Percentiles rank a stretch among this genome's conserved stretches.
phyloP scores from a whole-genome alignment of 345 rosid species.

The Citrus mangshanensis region DNA sequence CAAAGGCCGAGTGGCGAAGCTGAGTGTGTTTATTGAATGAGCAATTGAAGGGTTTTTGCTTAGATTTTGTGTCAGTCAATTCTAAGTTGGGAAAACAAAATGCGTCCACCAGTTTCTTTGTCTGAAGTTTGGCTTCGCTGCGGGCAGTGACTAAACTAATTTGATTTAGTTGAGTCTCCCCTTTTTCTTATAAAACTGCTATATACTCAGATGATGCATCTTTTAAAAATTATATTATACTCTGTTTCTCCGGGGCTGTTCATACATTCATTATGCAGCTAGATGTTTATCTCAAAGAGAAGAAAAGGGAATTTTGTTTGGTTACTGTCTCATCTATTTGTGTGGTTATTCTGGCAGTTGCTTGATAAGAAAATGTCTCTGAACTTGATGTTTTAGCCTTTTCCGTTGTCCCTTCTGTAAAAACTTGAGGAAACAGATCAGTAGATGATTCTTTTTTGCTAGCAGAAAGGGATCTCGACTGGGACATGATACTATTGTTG shows the following conservation, averaged over 20 bases:
- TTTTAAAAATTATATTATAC: not conserved
- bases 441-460: slow-evolving; percentile 4
- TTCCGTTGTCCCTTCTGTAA: not conserved
- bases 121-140: not conserved
- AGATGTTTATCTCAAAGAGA: not conserved
- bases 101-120: not conserved
- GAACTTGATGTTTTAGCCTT: not conserved
- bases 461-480: slow-evolving; percentile 86
- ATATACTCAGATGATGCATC: not conserved
- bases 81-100: not conserved
- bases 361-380: not conserved
- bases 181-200: not conserved
- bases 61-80: not conserved
- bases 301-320: not conserved
- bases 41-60: slow-evolving; percentile 4
- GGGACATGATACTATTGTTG: slow-evolving; percentile 79
- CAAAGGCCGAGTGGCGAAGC: too few species aligned
- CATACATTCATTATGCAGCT: not conserved
- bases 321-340: not conserved
- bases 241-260: not conserved
- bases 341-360: not conserved
- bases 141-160: not conserved
- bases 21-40: not conserved
- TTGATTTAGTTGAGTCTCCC: not conserved
- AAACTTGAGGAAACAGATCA: not conserved